Evolutionary conservation across 306 rosid species (phyloP), one percentile per base, ranked within the genome.

Genomic region (Malus sylvestris): DNA sequence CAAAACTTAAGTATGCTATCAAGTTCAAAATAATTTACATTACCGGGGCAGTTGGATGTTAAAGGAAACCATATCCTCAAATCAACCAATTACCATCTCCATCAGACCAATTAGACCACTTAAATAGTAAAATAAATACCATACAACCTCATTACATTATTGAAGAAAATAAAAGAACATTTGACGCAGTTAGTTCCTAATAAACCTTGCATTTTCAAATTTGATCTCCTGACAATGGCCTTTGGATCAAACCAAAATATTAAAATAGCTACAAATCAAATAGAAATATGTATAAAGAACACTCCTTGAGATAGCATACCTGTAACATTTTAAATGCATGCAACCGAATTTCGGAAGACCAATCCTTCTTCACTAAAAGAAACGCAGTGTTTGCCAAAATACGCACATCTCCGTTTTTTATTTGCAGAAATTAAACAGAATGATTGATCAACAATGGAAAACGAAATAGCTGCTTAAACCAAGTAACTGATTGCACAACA

Each of bases 261-360:
- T n/a, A 58, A 58, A 33, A 58, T 22, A 73, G 22, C 16, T 46
- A 42, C 8, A 16, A 42, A 59, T 8, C 2, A 10, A 73, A 75
- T 74, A 57, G 55, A 66, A 67, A 73, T 72, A 25, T 52, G 44
- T 32, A 63, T 51, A 78, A 81, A 83, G 18, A 52, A 64, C 32
- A 80, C 67, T 71, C 35, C 52, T 71, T 45, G 66, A 73, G 68
- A 72, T 42, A 68, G 67, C 19, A 35, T 86, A 95, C 99, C 96
- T 95, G 99, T 75, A 95, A 83, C 93, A 90, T 90, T 86, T 92
- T 95, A 77, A 87, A 88, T 29, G 99, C 96, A 72, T 95, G 99
- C 84, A 95, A 78, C 81, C 97, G 93, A 75, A 95, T 95, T 86
- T 89, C 99, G 20, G 96, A 83, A 20, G 99, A 89, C 97, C 97